These are phyloP conservation scores for Paxillus ammoniavirescens DNA, from an alignment of 768 basidiomycete species.

Conservation along the genomic window DNA sequence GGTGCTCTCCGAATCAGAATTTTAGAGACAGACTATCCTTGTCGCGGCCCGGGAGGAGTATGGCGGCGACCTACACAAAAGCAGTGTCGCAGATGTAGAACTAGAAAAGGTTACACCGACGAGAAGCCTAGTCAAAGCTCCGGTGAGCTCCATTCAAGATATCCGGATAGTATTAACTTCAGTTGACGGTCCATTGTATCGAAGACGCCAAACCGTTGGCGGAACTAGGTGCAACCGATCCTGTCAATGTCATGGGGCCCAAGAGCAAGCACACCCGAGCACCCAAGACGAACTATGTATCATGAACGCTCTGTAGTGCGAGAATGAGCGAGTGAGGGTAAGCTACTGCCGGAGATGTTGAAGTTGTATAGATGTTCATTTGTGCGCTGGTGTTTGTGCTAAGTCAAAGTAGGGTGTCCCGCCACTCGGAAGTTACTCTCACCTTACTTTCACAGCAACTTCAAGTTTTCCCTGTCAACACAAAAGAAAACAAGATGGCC, in stretches of 20 bases:
- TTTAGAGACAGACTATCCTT: constrained; percentile 4
- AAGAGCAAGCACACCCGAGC: neutral
- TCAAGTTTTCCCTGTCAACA: neutral
- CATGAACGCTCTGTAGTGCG: neutral
- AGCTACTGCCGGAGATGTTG: neutral
- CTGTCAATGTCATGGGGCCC: neutral
- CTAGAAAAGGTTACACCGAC: neutral
- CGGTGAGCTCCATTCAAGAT: neutral
- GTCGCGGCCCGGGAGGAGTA: neutral
- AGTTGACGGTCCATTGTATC: neutral
- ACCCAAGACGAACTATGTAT: neutral
- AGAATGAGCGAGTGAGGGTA: neutral
- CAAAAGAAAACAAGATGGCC: neutral
- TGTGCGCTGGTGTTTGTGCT: neutral
- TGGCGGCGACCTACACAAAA: neutral
- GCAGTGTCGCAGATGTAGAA: neutral
- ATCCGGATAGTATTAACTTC: neutral
- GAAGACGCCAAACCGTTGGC: neutral
- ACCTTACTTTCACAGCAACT: neutral
- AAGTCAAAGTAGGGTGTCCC: no score
- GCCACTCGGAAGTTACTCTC: no score
- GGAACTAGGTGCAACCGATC: neutral
- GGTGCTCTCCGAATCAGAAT: constrained; percentile 8
- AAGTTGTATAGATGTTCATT: neutral
- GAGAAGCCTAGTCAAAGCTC: neutral